phyloP scores from a whole-genome alignment of 2,329 filamentous ascomycete genomes.

The Zarea fungicola region DNA sequence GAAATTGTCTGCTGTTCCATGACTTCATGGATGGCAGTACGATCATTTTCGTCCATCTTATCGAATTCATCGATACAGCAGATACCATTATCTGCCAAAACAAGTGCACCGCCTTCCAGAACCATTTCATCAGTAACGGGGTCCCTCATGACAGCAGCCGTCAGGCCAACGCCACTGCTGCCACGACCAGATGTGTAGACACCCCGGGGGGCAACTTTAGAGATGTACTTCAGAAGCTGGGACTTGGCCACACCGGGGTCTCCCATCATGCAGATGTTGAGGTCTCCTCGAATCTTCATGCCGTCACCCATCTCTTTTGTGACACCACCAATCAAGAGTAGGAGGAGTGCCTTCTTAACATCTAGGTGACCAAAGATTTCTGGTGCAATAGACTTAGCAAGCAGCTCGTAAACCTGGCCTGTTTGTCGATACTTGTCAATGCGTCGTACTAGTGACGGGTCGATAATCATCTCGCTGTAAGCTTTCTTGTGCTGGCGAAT shows the following conservation, averaged over 20 bases:
- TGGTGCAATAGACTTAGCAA: constrained; percentile 92
- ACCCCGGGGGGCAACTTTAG: constrained; percentile 91
- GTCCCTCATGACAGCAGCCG: constrained; percentile 77
- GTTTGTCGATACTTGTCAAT: constrained; percentile 82
- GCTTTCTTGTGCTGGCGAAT: constrained; percentile 97
- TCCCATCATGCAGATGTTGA: constrained; percentile 98
- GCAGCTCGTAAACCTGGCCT: constrained; percentile 91
- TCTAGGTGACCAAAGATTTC: constrained; percentile 96
- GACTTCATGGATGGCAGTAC: constrained; percentile 80
- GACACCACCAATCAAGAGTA: constrained; percentile 92
- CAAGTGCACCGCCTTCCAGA: constrained; percentile 72
- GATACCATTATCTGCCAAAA: constrained; percentile 76
- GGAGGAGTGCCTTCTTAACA: constrained; percentile 95
- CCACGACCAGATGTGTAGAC: constrained; percentile 79
- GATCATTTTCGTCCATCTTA: constrained; percentile 83
- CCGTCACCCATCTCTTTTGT: constrained; percentile 96
- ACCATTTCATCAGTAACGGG: constrained; percentile 83
- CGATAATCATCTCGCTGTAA: constrained; percentile 86
- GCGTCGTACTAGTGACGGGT: constrained; percentile 70
- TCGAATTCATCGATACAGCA: constrained; percentile 86
- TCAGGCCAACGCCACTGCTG: constrained; percentile 76
- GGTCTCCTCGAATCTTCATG: constrained; percentile 97
- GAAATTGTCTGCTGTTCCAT: constrained; percentile 87
- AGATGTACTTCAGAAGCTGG: constrained; percentile 95
- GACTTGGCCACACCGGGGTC: constrained; percentile 99